Conservation (phyloP, 2,329 filamentous ascomycete species). For the Diaporthe sp. region DNA sequence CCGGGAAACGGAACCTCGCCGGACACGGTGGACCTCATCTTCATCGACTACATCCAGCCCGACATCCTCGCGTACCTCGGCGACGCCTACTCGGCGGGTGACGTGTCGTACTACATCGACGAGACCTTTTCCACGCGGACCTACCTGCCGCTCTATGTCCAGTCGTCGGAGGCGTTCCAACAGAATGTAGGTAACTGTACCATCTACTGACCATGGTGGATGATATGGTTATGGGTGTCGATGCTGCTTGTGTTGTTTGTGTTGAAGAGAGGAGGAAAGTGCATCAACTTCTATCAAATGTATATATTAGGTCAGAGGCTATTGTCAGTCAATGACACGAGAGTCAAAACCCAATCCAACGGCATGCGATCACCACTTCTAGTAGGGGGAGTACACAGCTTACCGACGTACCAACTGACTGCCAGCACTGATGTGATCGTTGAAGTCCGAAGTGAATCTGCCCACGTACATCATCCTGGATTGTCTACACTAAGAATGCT, state of each 20-base stretch:
- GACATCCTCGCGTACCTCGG: constrained; percentile 55
- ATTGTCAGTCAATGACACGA: too few relatives aligned
- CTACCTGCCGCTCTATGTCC: constrained; percentile 56
- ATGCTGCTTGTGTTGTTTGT: background rate
- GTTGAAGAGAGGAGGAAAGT: too few relatives aligned
- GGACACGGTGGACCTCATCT: constrained; percentile 65
- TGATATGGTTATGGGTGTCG: background rate
- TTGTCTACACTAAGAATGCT: too few relatives aligned
- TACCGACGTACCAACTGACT: too few relatives aligned
- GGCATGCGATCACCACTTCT: too few relatives aligned
- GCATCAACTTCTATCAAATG: background rate
- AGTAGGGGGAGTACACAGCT: background rate
- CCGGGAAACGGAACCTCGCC: constrained; percentile 57
- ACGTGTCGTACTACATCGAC: constrained; percentile 56
- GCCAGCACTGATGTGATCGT: too few relatives aligned
- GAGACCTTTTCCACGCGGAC: constrained; percentile 57
- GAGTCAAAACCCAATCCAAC: too few relatives aligned
- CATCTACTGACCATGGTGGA: constrained; percentile 31
- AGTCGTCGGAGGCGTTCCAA: constrained; percentile 52
- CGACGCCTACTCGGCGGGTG: constrained; percentile 50
- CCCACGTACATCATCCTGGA: rapidly evolving
- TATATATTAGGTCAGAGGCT: background rate
- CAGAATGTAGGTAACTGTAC: constrained; percentile 54
- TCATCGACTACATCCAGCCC: constrained; percentile 64
- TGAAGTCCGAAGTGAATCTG: too few relatives aligned